These are phyloP conservation scores for Falciphora oryzae DNA, from an alignment of 2,329 filamentous ascomycete species.

Conservation along the genomic window DNA sequence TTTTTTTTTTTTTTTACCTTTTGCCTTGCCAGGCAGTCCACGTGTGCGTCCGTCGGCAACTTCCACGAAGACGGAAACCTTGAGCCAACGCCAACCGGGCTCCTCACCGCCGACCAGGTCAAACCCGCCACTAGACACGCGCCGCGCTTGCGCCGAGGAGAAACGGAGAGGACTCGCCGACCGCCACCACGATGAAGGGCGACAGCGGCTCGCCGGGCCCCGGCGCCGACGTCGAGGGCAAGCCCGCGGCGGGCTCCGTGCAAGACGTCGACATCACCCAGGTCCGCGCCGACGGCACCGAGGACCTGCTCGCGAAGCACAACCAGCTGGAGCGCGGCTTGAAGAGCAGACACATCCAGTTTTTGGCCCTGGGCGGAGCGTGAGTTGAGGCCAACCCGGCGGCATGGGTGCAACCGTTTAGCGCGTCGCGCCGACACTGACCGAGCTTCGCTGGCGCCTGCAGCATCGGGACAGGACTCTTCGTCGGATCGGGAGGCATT, in stretches of 20 bases:
- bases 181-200: too few species aligned
- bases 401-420: too few species aligned
- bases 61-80: background rate
- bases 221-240: slow-evolving; percentile 9
- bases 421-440: background rate
- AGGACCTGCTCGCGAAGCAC: slow-evolving; percentile 24
- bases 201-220: background rate
- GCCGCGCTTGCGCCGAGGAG: background rate
- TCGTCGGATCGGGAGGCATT: slow-evolving; percentile 22
- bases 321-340: slow-evolving; percentile 28
- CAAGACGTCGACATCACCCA: slow-evolving; percentile 7
- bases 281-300: slow-evolving; percentile 10
- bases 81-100: background rate
- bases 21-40: background rate
- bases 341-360: slow-evolving; percentile 28
- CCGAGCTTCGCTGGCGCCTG: background rate
- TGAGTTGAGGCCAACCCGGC: background rate
- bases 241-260: background rate
- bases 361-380: slow-evolving; percentile 27
- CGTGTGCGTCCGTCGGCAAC: background rate
- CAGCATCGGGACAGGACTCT: slow-evolving; percentile 24
- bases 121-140: background rate
- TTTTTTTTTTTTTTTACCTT: background rate
- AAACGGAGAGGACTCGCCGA: background rate
- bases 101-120: background rate